Evolutionary conservation across 1,139 yeast genomes (phyloP).

Genomic region (Magnusiomyces paraingens): DNA sequence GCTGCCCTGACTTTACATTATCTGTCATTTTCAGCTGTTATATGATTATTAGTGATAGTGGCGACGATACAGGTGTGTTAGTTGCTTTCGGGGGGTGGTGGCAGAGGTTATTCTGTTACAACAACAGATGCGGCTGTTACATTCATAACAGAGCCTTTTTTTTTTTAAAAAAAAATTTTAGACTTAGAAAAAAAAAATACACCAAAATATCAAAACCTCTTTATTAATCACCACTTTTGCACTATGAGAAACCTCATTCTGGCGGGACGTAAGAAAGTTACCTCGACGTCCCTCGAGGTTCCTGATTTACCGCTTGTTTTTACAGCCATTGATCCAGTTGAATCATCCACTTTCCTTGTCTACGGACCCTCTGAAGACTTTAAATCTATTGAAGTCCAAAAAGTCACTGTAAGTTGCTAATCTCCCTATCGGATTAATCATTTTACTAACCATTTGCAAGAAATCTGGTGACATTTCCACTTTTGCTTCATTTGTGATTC

Average conservation of each 20-base stretch:
- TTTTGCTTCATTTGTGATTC: slow-evolving; percentile 25
- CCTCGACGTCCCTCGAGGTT: slow-evolving; percentile 24
- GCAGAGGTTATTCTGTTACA: too few species aligned
- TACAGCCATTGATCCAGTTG: slow-evolving; percentile 67
- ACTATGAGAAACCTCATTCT: slow-evolving; percentile 29
- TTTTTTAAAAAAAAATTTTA: too few species aligned
- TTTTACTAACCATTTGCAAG: slow-evolving; percentile 10
- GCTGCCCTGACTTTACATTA: too few species aligned
- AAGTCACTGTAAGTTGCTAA: slow-evolving; percentile 23
- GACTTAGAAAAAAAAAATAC: too few species aligned
- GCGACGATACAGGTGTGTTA: too few species aligned
- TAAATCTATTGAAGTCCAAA: slow-evolving; percentile 52
- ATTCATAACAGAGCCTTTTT: too few species aligned
- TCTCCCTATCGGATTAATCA: background rate
- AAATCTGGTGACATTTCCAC: slow-evolving; percentile 22
- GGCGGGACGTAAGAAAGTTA: slow-evolving; percentile 26
- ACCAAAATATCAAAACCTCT: too few species aligned
- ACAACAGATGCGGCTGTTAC: too few species aligned
- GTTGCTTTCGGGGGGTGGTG: too few species aligned
- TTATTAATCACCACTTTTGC: too few species aligned
- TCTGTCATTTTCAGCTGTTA: too few species aligned
- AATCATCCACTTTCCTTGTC: slow-evolving; percentile 66
- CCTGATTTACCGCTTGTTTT: slow-evolving; percentile 58
- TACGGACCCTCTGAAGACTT: slow-evolving; percentile 52
- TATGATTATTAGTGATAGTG: too few species aligned